A percentile compares a stretch with the other conserved stretches of the same genome.
Conservation (phyloP, 768 basidiomycete genomes). For the Boletus reticulatus region DNA sequence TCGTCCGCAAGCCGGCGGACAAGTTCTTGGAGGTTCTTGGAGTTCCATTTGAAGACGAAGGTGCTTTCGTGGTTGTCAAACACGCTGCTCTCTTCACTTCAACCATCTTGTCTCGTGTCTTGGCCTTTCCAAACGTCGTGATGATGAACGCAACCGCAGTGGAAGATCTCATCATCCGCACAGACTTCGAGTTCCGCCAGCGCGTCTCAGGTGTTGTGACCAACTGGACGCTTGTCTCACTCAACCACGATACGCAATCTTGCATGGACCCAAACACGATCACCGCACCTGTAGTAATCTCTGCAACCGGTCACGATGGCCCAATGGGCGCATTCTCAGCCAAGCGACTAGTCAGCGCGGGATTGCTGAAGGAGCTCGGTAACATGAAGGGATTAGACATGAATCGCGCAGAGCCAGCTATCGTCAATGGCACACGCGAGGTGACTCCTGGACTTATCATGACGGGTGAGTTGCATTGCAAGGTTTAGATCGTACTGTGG, state of each 20-base stretch:
- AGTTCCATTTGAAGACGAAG: conserved; percentile 77
- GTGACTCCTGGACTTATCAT: conserved; percentile 73
- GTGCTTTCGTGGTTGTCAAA: conserved; percentile 74
- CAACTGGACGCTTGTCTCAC: conserved; percentile 50
- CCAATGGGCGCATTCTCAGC: conserved; percentile 82
- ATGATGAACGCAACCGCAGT: conserved; percentile 78
- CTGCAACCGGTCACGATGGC: conserved; percentile 75
- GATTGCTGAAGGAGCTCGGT: conserved; percentile 69
- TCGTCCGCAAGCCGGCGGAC: conserved; percentile 76
- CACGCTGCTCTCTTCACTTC: conserved; percentile 82
- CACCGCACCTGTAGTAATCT: conserved; percentile 72
- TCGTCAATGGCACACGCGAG: conserved; percentile 75
- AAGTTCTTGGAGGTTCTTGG: conserved; percentile 66
- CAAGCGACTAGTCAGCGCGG: conserved; percentile 73
- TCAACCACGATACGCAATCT: conserved; percentile 73
- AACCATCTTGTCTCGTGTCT: conserved; percentile 67
- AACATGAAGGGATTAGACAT: conserved; percentile 82
- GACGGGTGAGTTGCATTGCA: conserved; percentile 47
- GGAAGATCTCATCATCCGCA: conserved; percentile 74
- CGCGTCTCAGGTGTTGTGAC: conserved; percentile 54
- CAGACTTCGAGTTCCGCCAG: conserved; percentile 42
- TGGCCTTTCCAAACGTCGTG: conserved; percentile 68
- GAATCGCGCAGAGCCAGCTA: conserved; percentile 80
- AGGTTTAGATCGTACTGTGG: not conserved
- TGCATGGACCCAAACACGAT: conserved; percentile 81